These are phyloP conservation scores for Cladophialophora carrionii DNA, from an alignment of 2,329 filamentous ascomycete species.

Conservation along the genomic window DNA sequence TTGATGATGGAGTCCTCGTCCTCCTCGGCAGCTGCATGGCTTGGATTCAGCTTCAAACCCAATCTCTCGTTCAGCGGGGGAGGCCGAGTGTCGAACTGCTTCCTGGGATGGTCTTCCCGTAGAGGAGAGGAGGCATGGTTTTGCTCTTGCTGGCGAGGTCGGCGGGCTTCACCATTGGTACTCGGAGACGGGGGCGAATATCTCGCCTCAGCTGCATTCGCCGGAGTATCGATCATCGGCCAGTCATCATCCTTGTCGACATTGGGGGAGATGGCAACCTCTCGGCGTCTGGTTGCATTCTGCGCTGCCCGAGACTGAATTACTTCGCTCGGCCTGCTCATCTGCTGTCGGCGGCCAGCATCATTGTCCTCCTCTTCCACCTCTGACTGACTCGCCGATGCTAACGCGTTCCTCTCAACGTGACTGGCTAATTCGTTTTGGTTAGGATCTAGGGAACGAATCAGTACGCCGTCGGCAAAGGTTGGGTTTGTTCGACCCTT, in stretches of 20 bases:
- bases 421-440: conserved; percentile 65
- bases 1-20: conserved; percentile 38
- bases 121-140: not conserved
- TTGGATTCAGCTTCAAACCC: conserved; percentile 16
- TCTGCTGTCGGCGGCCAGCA: conserved; percentile 27
- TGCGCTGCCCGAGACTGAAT: not conserved
- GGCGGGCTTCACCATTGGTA: not conserved
- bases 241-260: conserved; percentile 23
- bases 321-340: not conserved
- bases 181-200: not conserved
- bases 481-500: conserved; percentile 43
- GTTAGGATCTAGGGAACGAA: conserved; percentile 66
- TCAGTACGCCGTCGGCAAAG: conserved; percentile 69
- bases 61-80: conserved; percentile 15
- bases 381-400: conserved; percentile 50
- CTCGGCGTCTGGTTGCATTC: not conserved
- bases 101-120: conserved; percentile 5
- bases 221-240: conserved; percentile 28
- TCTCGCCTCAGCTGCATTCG: not conserved
- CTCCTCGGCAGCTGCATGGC: conserved; percentile 25
- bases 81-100: conserved; percentile 17
- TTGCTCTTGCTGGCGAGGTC: not conserved
- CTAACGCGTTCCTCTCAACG: conserved; percentile 60
- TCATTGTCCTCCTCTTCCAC: conserved; percentile 51
- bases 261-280: not conserved